A percentile compares a stretch with the other conserved stretches of the same genome.
Evolutionary conservation across 257 asterid genomes (phyloP).

Genomic region (Lycium ferocissimum): DNA sequence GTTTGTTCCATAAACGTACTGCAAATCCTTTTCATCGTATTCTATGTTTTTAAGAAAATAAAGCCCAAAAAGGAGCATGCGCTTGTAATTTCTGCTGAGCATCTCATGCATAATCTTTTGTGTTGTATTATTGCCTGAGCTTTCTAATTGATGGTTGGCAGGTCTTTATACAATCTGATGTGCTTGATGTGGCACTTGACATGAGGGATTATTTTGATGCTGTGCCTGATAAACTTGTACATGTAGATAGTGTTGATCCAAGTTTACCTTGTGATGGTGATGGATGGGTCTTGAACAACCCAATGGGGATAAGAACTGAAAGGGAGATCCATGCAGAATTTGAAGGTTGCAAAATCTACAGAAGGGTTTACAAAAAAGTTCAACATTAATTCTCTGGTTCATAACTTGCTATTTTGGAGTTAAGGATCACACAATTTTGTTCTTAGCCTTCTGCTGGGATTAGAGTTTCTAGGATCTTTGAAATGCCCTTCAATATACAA

Average conservation of each 20-base stretch:
- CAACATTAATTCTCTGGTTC: background rate
- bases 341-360: constrained; percentile 78
- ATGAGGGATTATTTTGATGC: constrained; percentile 82
- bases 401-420: background rate
- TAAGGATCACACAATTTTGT: background rate
- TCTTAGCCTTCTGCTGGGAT: background rate
- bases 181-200: constrained; percentile 78
- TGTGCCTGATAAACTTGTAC: constrained; percentile 58
- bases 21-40: background rate
- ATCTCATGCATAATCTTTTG: background rate
- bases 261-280: constrained; percentile 56
- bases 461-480: background rate
- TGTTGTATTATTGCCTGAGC: background rate
- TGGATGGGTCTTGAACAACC: constrained; percentile 87
- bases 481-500: background rate
- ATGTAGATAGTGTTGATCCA: constrained; percentile 51
- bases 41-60: background rate
- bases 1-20: background rate
- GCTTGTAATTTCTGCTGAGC: background rate
- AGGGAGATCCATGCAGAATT: constrained; percentile 90
- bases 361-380: constrained; percentile 74
- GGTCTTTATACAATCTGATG: constrained; percentile 92
- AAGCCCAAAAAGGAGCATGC: background rate
- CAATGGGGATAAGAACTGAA: constrained; percentile 89
- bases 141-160: constrained; percentile 41